A percentile compares a stretch with the other conserved stretches of the same genome.
Evolutionary conservation across 768 basidiomycete genomes (phyloP).

Genomic region (Crepidotus variabilis): DNA sequence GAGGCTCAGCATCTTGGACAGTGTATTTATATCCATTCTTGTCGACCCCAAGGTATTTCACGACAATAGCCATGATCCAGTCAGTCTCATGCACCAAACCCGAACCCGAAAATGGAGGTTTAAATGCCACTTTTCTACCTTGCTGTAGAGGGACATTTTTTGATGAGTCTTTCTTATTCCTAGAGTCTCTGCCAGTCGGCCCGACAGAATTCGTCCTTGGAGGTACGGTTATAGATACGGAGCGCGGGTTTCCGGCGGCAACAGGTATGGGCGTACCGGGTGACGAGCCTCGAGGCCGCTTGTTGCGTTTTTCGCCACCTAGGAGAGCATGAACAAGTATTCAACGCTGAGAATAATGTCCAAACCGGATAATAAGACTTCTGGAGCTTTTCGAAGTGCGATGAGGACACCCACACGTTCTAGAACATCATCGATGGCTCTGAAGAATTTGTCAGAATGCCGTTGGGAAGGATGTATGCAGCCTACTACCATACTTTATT

Average conservation of each 20-base stretch:
- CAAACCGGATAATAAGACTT: slow-evolving; percentile 54
- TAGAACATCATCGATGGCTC: slow-evolving; percentile 68
- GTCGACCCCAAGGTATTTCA: slow-evolving; percentile 64
- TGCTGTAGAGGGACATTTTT: slow-evolving; percentile 64
- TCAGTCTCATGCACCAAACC: slow-evolving; percentile 45
- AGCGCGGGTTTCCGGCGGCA: slow-evolving; percentile 34
- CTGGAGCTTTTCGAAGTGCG: slow-evolving; percentile 70
- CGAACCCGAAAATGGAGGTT: slow-evolving; percentile 51
- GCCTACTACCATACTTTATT: slow-evolving; percentile 40
- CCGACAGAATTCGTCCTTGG: slow-evolving; percentile 56
- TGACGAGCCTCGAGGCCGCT: slow-evolving; percentile 70
- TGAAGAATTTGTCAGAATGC: slow-evolving; percentile 24
- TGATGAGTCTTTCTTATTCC: slow-evolving; percentile 59
- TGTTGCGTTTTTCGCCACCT: slow-evolving; percentile 65
- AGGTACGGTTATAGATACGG: slow-evolving; percentile 54
- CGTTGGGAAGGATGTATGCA: too few relatives aligned
- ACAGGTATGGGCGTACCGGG: slow-evolving; percentile 57
- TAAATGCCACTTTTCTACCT: slow-evolving; percentile 80
- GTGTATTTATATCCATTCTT: slow-evolving; percentile 73
- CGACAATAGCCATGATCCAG: slow-evolving; percentile 82
- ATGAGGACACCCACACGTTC: slow-evolving; percentile 69
- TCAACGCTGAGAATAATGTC: background rate
- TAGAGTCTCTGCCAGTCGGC: slow-evolving; percentile 57
- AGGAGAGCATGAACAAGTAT: background rate
- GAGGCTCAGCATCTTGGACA: slow-evolving; percentile 81